Base-by-base conservation (phyloP, 2,329 filamentous ascomycete species). In the Xylaria sp. region DNA sequence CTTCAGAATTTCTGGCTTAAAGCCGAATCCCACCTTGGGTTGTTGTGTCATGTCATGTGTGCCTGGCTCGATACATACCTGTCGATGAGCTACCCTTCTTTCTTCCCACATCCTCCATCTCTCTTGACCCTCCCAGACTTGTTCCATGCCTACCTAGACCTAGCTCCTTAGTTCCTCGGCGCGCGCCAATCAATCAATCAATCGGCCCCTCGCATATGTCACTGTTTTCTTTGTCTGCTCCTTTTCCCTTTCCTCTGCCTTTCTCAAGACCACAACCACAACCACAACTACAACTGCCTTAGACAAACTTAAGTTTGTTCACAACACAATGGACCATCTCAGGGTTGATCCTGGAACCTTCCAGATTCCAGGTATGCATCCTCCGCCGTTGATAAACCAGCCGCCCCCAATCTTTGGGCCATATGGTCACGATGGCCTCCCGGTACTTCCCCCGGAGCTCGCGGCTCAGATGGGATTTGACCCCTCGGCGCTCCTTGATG, bases 331-430 rank as follows among this genome's bases (percentile, higher is more conserved):
- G 85, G 84, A 88, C 74, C 85, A 84, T 71, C 84, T 88, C 69
- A 74, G 77, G 71, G 76, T 78, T 63, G 77, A 80, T 69, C 75
- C 75, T 7, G 77, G 76, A 76, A 82, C 82, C 77, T 90, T 89
- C 76, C 86, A 88, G 76, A 87, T 90, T 79, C 86, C 87, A 66
- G 81, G 82, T 73, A 86, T 88, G 82, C 80, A 78, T 48, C 82
- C 84, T 73, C 87, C 87, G 73, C 85, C 87, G 65, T 82, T 92
- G 75, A 87, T 91, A 82, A 88, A 89, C 78, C 89, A 89, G 73
- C 88, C 90, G 69, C 89, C 90, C 37, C 90, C 92, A 78, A 89
- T 93, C 64, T 94, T 92, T 76, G 88, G 90, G 66, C 82, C 82
- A 63, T 92, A 91, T 76, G 80, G 82, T 54, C 81, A 85, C 54